Evolutionary conservation across 208 protist genomes (phyloP), one percentile per base, ranked within the genome.

Genomic region (Leishmania guyanensis): DNA sequence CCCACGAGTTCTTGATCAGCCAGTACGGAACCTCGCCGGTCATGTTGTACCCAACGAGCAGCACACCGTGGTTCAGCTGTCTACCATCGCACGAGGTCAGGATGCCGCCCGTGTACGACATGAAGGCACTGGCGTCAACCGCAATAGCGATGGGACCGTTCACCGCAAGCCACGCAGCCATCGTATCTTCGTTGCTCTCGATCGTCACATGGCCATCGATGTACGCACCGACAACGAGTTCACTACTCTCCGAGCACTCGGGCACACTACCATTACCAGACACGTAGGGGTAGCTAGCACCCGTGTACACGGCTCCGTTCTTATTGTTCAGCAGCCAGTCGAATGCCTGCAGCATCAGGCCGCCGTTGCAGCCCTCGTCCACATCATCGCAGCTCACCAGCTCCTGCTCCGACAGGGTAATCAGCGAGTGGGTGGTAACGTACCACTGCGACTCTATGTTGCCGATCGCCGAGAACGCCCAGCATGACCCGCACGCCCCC

Each of bases 401-500:
- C 81, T 98, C 86, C 91, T 99, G 94, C 90, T 99, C 97, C 10
- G 97, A 98, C 36, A 99, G 86, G 12, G 70, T 58, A 65, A 84
- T 81, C 62, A 98, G 88, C 26, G 77, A 29, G 74, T 96, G 39
- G 60, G 88, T 90, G n/a, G 88, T 84, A 46, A 96, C 68, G 68
- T 78, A 58, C 86, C 88, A 94, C 76, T 93, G 90, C 14, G 86
- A 79, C 83, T 95, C 92, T 46, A 95, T 93, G 84, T 88, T 92
- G 58, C 90, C 92, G 29, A 90, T 84, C 22, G 92, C 68, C 10
- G 93, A 96, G 90, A 99, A 99, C 48, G 98, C 81, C 98, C 98
- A 99, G 92, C 98, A 99, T 5, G 92, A 97, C 76, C 98, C 98
- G 86, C 98, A 99, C 50, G 71, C 70, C 51, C 94, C 95, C 89